Evolutionary conservation across 257 asterid species (phyloP).

Genomic region (Capsicum chinense): DNA sequence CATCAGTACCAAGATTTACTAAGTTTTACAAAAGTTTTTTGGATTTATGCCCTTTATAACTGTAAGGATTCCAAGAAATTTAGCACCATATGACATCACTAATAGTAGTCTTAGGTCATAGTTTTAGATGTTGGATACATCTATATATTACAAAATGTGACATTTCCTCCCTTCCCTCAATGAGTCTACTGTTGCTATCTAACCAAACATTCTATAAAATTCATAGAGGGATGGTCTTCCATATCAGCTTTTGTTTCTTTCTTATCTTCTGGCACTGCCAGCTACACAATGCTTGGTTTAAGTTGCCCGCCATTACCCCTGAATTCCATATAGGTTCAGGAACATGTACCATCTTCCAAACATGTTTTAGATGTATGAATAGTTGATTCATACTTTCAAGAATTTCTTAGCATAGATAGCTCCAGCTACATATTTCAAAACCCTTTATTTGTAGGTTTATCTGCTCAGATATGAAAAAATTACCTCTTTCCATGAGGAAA

Average conservation of each 20-base stretch:
- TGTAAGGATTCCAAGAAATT: background rate
- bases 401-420: background rate
- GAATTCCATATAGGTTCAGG: background rate
- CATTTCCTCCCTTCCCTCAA: background rate
- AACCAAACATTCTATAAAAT: background rate
- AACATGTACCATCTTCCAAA: background rate
- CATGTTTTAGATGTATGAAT: background rate
- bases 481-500: background rate
- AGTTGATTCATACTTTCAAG: background rate
- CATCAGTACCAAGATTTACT: background rate
- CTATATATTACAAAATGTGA: background rate
- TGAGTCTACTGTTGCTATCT: background rate
- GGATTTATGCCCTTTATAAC: background rate
- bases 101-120: background rate
- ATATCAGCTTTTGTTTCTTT: constrained; percentile 1
- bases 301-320: background rate
- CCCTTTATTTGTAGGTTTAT: background rate
- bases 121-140: background rate
- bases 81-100: background rate
- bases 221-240: background rate
- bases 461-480: background rate
- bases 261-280: background rate
- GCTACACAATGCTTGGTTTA: background rate
- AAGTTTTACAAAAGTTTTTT: background rate
- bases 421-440: background rate